A percentile compares a stretch with the other conserved stretches of the same genome.
phyloP scores from a whole-genome alignment of 441 rosid genomes.

The Euphorbia celastroides region DNA sequence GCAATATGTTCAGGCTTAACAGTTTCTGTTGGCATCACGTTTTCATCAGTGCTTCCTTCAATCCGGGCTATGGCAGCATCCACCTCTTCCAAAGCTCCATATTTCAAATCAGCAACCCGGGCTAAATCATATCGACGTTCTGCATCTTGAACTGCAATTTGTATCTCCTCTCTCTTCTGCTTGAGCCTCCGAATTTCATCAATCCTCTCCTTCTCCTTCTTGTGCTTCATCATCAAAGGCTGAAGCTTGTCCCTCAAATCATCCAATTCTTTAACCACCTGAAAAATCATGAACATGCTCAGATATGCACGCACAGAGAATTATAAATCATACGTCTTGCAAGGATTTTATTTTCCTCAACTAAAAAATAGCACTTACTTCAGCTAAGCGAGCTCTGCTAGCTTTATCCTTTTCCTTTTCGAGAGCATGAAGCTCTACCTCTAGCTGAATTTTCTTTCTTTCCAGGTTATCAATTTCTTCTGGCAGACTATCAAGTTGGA shows the following conservation, averaged over 20 bases:
- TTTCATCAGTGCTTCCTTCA: conserved; percentile 58
- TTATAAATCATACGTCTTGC: too few species aligned
- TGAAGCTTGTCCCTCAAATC: conserved; percentile 90
- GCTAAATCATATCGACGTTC: conserved; percentile 87
- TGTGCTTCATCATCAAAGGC: conserved; percentile 84
- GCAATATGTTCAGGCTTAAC: conserved; percentile 94
- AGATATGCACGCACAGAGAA: not conserved
- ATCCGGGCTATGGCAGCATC: conserved; percentile 62
- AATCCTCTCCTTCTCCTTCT: conserved; percentile 76
- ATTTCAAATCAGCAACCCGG: conserved; percentile 81
- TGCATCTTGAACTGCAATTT: conserved; percentile 71
- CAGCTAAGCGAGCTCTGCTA: conserved; percentile 78
- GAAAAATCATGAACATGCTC: not conserved
- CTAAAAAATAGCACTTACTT: conserved; percentile 36
- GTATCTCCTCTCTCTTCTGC: conserved; percentile 76
- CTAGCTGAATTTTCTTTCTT: conserved; percentile 82
- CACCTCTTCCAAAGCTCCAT: conserved; percentile 81
- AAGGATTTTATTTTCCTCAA: too few species aligned
- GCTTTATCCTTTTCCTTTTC: conserved; percentile 96
- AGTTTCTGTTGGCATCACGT: conserved; percentile 69
- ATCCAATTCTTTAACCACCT: conserved; percentile 90
- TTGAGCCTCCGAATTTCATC: conserved; percentile 81
- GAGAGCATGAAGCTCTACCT: conserved; percentile 81
- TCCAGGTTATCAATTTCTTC: conserved; percentile 91
- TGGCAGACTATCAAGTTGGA: conserved; percentile 93